Conservation (phyloP, 2,329 filamentous ascomycete species). For the Basipetospora sp. region DNA sequence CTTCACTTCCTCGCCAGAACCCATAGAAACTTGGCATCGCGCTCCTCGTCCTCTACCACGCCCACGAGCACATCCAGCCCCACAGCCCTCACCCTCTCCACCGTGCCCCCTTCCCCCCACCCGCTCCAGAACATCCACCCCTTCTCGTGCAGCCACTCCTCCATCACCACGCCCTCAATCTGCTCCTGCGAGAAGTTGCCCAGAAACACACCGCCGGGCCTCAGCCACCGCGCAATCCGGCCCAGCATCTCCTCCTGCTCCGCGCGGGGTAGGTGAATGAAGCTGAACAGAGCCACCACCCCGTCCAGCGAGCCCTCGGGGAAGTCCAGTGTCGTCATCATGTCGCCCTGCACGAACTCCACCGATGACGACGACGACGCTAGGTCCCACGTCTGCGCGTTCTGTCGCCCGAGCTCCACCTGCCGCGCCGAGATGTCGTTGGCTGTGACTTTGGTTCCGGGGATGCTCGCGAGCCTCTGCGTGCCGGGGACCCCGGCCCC, state of each 20-base stretch:
- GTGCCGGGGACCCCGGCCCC: constrained; percentile 25
- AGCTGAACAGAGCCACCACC: constrained; percentile 36
- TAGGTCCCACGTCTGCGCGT: constrained; percentile 7
- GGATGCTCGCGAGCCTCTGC: constrained; percentile 13
- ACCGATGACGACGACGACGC: constrained; percentile 11
- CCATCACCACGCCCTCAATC: constrained; percentile 15
- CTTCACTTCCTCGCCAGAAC: constrained; percentile 20
- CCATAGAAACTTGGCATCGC: constrained; percentile 24
- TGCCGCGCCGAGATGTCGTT: constrained; percentile 28
- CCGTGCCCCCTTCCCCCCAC: constrained; percentile 20
- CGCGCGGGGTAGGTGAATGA: constrained; percentile 37
- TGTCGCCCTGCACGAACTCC: constrained; percentile 22
- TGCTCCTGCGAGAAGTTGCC: constrained; percentile 27
- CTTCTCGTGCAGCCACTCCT: constrained; percentile 23
- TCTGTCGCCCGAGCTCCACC: constrained; percentile 16
- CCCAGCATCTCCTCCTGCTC: constrained; percentile 33
- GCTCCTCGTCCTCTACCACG: constrained; percentile 17
- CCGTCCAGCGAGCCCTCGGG: constrained; percentile 26
- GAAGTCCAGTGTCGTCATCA: constrained; percentile 19
- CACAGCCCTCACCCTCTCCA: constrained; percentile 15
- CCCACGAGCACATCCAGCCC: constrained; percentile 20
- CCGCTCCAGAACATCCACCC: constrained; percentile 32
- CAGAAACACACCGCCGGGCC: constrained; percentile 34
- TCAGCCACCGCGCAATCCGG: constrained; percentile 33
- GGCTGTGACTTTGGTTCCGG: constrained; percentile 16